phyloP scores from a whole-genome alignment of 2,329 filamentous ascomycete genomes.

The Capronia americana region DNA sequence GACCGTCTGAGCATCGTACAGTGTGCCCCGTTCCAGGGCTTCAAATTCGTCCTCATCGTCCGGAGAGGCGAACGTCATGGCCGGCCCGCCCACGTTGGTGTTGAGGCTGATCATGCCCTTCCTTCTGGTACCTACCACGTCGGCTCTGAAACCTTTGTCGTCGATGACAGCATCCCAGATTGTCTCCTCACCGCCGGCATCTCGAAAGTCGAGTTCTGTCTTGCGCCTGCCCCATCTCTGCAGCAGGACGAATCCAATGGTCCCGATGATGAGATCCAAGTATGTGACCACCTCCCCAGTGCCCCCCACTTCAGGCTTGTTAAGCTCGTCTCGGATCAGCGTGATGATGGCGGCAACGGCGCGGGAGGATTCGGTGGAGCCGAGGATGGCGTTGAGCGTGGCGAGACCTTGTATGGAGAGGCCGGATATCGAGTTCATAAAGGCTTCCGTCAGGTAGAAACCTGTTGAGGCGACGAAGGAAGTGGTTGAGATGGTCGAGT shows the following conservation, averaged over 20 bases:
- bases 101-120: constrained; percentile 44
- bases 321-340: constrained; percentile 53
- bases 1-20: constrained; percentile 37
- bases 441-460: constrained; percentile 54
- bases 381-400: constrained; percentile 54
- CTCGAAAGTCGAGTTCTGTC: constrained; percentile 50
- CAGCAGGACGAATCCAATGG: constrained; percentile 53
- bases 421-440: constrained; percentile 51
- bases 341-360: constrained; percentile 57
- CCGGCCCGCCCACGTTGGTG: constrained; percentile 53
- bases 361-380: constrained; percentile 56
- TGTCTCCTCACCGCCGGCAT: constrained; percentile 48
- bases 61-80: constrained; percentile 59
- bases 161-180: constrained; percentile 58
- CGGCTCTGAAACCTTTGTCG: constrained; percentile 54
- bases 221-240: constrained; percentile 55
- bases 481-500: constrained; percentile 54
- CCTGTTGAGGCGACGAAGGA: constrained; percentile 56
- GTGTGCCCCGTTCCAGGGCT: constrained; percentile 47
- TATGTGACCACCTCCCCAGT: constrained; percentile 50
- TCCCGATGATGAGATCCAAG: constrained; percentile 52
- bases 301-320: constrained; percentile 45
- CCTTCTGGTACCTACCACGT: constrained; percentile 51
- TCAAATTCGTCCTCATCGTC: constrained; percentile 49
- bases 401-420: constrained; percentile 54